Evolutionary conservation across 192 early-diverging fungal genomes (phyloP), one percentile per base, ranked within the genome.

Genomic region (Linnemannia zychae): DNA sequence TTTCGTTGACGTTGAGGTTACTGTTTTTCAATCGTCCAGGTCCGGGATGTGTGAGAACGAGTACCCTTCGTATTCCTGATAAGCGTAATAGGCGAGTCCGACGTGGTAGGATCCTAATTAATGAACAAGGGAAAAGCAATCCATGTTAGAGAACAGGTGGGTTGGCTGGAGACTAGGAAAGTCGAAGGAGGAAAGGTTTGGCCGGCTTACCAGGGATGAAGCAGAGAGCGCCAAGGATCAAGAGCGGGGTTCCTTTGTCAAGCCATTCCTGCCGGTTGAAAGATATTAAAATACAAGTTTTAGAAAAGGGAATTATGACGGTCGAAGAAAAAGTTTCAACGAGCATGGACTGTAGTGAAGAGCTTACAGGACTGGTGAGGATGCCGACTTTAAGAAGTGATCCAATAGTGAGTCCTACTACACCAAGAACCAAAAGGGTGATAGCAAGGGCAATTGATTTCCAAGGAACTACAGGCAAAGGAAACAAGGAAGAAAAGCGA

Each of bases 61-160:
- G 52, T 90, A 90, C 7, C 91, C 91, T 9, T 90, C 89, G 44
- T 90, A 90, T 28, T 88, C 84, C 40, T 90, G 80, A 65, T 90
- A 92, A n/a, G 91, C 91, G 65, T 92, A 92, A 34, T 91, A 92
- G 6, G 91, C 91, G 24, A 92, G 46, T 15, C 74, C 85, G 12
- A 90, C 81, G 75, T 92, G 91, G 60, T 92, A 92, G 1, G 88
- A 50, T 57, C 91, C 90, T 92, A 70, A 0, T 53, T 22, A n/a
- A n/a, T n/a, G 57, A 50, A 50, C 0, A 18, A 63, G 12, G 15
- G 11, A 63, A 52, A 7, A 22, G 53, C 9, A 67, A 60, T 20
- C 46, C 37, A 31, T 47, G 1, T 37, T 36, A 7, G 3, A 57
- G 24, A 15, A 24, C 40, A 79, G 66, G n/a, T 50, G 22, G n/a